Evolutionary conservation across 257 asterid genomes (phyloP), one percentile per base, ranked within the genome.

Genomic region (Gentiana macrophylla): DNA sequence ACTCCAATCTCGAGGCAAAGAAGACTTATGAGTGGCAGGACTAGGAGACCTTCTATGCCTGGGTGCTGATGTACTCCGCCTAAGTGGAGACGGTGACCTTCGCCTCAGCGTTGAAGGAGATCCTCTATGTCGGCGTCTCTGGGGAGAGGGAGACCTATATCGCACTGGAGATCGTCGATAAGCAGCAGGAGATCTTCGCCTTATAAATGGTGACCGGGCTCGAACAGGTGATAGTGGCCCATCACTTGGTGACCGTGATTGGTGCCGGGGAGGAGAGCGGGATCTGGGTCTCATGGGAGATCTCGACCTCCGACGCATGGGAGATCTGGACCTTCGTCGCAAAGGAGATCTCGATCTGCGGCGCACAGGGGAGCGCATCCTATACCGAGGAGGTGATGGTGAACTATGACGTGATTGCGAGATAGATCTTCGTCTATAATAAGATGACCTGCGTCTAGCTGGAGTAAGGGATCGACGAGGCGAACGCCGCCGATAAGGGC

Each of bases 321-420:
- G 84, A 32, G 91, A 84, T 11, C 63, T 80, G 24, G 79, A 70
- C 56, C 67, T 65, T 52, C 69, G 69, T 37, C 67, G 56, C 47
- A 62, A 13, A 3, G 70, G 75, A 34, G 82, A 77, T 52, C 76
- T 59, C 49, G 74, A 74, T 61, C 79, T 50, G 61, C 59, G 77
- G 35, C 74, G 63, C n/a, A 56, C 34, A 1, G 76, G 76, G 0
- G 76, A 76, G 50, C 79, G 51, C 15, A 77, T 60, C 59, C 80
- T 67, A 34, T 72, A 73, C 9, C 69, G 62, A 49, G 55, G 24
- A 2, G 81, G 84, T 62, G 95, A 79, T n/a, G 87, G 74, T 1
- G 92, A 86, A 63, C 86, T 72, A 50, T 62, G 79, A 12, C 74
- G 79, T 59, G 67, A 50, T n/a, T 94, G 84, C 62, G 93, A 80